Evolutionary conservation across 306 rosid genomes (phyloP).

Genomic region (Glycine tomentella): DNA sequence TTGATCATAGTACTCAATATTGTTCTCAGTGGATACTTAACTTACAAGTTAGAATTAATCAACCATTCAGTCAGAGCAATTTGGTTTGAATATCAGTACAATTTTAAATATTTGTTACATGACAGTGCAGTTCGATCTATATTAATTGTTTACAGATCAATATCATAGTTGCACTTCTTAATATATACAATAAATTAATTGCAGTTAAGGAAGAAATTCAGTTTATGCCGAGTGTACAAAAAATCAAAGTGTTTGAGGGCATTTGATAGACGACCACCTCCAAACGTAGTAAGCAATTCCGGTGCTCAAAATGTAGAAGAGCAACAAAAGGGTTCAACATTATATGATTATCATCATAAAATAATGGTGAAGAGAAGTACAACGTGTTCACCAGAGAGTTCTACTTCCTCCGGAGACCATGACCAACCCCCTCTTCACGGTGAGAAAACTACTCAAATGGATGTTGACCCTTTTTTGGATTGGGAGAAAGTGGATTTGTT

Average conservation of each 20-base stretch:
- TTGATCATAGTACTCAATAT: neutral
- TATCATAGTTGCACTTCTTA: neutral
- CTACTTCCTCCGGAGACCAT: slow-evolving; percentile 54
- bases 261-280: slow-evolving; percentile 77
- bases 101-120: neutral
- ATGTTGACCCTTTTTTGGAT: slow-evolving; percentile 54
- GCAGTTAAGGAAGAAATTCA: slow-evolving; percentile 83
- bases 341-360: slow-evolving; percentile 1
- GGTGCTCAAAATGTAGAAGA: neutral
- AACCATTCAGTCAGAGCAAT: neutral
- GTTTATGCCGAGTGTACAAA: slow-evolving; percentile 87
- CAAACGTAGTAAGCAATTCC: neutral
- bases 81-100: neutral
- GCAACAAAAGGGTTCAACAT: slow-evolving; percentile 26
- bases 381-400: slow-evolving; percentile 59
- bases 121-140: neutral
- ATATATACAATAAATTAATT: neutral
- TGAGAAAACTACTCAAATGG: slow-evolving; percentile 45
- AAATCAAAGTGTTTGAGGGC: slow-evolving; percentile 79
- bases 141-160: neutral
- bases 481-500: slow-evolving; percentile 67
- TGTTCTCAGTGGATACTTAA: neutral
- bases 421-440: slow-evolving; percentile 45
- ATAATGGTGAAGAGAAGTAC: slow-evolving; percentile 35
- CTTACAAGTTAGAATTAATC: neutral